Evolutionary conservation across 2,329 filamentous ascomycete genomes (phyloP).

Genomic region (Pestalotiopsis sp.): DNA sequence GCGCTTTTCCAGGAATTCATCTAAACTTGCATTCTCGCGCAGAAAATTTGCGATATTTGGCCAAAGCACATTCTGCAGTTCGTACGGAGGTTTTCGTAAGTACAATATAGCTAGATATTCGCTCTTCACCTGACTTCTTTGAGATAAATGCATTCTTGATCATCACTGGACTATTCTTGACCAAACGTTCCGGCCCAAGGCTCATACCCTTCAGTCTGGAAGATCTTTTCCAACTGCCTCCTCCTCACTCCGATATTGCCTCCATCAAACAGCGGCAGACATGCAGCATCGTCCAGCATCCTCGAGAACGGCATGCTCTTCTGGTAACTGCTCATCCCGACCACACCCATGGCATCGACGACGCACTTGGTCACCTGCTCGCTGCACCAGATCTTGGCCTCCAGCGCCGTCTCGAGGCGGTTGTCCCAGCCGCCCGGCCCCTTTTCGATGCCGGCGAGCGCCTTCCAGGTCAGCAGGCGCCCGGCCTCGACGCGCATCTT

Average conservation of each 20-base stretch:
- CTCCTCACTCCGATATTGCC: constrained; percentile 55
- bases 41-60: no score
- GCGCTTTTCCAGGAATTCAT: no score
- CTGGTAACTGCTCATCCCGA: constrained; percentile 51
- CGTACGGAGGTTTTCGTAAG: no score
- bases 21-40: no score
- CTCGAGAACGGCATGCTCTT: constrained; percentile 42
- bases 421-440: constrained; percentile 39
- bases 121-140: no score
- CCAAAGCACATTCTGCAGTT: no score
- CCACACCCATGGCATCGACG: constrained; percentile 50
- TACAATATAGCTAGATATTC: no score
- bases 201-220: background rate
- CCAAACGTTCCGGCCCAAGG: background rate
- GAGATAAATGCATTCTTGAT: no score
- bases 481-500: constrained; percentile 54
- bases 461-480: constrained; percentile 55
- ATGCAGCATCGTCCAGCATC: constrained; percentile 46
- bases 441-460: constrained; percentile 43
- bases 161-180: constrained; percentile 22
- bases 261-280: constrained; percentile 52
- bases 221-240: constrained; percentile 43
- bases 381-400: constrained; percentile 53
- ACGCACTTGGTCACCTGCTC: constrained; percentile 50
- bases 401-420: constrained; percentile 46